Percentiles rank a stretch among this genome's conserved stretches.
Conservation (phyloP, 805 yeast genomes). For the Metschnikowia kofuensis region DNA sequence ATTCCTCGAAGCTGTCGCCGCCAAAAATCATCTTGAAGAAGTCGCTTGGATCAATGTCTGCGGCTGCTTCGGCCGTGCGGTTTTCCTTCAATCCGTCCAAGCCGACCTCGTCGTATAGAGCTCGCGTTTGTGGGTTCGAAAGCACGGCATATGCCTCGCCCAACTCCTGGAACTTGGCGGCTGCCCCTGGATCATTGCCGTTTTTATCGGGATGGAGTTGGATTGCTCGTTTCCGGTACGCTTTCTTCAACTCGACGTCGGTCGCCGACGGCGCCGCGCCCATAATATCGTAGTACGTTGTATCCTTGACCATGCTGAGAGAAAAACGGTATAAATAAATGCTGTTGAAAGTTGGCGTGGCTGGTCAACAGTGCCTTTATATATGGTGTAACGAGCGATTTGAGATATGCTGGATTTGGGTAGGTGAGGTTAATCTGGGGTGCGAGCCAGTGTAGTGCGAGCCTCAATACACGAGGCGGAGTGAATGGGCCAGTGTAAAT, state of each 20-base stretch:
- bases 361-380: too few species aligned
- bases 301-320: constrained; percentile 73
- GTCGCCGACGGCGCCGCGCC: constrained; percentile 69
- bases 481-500: too few species aligned
- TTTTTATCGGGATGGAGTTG: constrained; percentile 76
- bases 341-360: too few species aligned
- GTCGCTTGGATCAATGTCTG: constrained; percentile 73
- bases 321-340: too few species aligned
- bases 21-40: constrained; percentile 83
- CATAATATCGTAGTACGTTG: constrained; percentile 79
- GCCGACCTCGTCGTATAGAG: constrained; percentile 81
- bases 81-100: constrained; percentile 54
- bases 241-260: constrained; percentile 82
- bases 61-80: constrained; percentile 71
- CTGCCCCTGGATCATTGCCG: constrained; percentile 91
- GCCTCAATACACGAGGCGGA: too few species aligned
- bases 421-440: too few species aligned
- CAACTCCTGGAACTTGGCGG: constrained; percentile 73
- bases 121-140: constrained; percentile 66
- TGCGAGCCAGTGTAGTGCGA: too few species aligned
- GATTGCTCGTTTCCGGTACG: constrained; percentile 46
- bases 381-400: too few species aligned
- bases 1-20: constrained; percentile 72
- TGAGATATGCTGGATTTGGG: too few species aligned
- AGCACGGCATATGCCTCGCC: constrained; percentile 74